These are phyloP conservation scores for Leishmania lainsoni DNA, from an alignment of 208 protist species.

Conservation along the genomic window DNA sequence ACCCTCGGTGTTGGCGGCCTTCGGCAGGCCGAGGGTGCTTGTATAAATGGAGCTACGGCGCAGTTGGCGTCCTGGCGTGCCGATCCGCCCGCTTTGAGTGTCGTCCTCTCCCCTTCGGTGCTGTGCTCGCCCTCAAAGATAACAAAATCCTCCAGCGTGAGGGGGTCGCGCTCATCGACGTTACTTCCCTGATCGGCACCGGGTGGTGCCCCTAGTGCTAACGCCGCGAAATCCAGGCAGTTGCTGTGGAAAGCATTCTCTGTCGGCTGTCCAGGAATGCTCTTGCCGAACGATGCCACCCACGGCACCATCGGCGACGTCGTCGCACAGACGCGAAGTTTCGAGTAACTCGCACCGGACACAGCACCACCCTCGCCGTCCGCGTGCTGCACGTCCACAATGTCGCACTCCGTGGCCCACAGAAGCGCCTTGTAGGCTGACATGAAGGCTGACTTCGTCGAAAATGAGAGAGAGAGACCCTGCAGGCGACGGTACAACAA, in stretches of 20 bases:
- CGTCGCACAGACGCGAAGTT: conserved; percentile 61
- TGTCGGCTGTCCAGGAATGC: conserved; percentile 4
- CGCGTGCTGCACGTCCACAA: conserved; percentile 40
- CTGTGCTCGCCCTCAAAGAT: conserved; percentile 33
- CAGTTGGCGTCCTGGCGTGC: conserved; percentile 15
- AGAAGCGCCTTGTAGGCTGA: conserved; percentile 82
- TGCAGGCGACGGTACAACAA: conserved; percentile 58
- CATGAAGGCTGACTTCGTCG: conserved; percentile 71
- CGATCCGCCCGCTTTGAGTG: conserved; percentile 16
- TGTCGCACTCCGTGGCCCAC: conserved; percentile 86
- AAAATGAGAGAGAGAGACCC: conserved; percentile 71
- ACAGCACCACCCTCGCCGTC: conserved; percentile 20
- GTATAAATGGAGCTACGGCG: conserved; percentile 67
- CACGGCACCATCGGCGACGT: conserved; percentile 61
- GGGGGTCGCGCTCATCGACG: conserved; percentile 31
- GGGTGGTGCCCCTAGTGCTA: conserved; percentile 40
- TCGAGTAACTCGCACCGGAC: conserved; percentile 33
- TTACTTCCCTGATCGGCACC: conserved; percentile 20
- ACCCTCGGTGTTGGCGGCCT: conserved; percentile 13
- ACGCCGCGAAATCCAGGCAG: conserved; percentile 59
- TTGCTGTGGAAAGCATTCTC: conserved; percentile 52
- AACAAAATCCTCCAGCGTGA: conserved; percentile 71
- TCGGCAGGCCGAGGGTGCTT: conserved; percentile 38
- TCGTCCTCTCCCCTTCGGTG: conserved; percentile 20
- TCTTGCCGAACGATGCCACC: conserved; percentile 42